A percentile compares a stretch with the other conserved stretches of the same genome.
Evolutionary conservation across 2,329 filamentous ascomycete species (phyloP).

Genomic region (Pyricularia pennisetigena): DNA sequence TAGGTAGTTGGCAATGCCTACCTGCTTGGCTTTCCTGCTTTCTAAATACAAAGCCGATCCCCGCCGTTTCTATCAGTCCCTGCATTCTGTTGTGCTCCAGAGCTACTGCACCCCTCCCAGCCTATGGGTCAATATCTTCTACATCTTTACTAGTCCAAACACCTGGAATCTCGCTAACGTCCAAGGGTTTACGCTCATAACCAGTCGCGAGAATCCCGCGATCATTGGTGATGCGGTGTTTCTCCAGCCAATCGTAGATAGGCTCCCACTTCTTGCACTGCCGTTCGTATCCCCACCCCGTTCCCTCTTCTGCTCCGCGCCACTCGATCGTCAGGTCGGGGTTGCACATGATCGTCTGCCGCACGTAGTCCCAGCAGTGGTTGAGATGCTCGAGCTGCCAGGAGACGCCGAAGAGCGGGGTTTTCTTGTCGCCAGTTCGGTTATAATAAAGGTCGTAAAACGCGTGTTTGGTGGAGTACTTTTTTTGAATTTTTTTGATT

Average conservation of each 20-base stretch:
- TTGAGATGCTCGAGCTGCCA: conserved; percentile 20
- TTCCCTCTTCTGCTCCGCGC: conserved; percentile 21
- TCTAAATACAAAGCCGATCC: too few relatives aligned
- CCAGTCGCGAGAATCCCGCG: neutral
- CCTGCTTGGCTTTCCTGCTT: too few relatives aligned
- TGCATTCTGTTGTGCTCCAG: too few relatives aligned
- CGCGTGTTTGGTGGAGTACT: conserved; percentile 22
- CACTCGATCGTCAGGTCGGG: conserved; percentile 25
- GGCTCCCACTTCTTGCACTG: neutral
- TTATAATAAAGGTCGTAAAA: conserved; percentile 18
- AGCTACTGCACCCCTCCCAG: too few relatives aligned
- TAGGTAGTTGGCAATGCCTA: too few relatives aligned
- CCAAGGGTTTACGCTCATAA: neutral
- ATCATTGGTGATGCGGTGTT: neutral
- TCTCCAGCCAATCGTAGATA: neutral
- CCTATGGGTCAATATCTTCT: too few relatives aligned
- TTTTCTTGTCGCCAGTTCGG: conserved; percentile 11
- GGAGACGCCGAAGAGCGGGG: conserved; percentile 15
- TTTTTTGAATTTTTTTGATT: neutral
- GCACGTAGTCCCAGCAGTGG: conserved; percentile 31
- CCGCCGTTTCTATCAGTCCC: too few relatives aligned
- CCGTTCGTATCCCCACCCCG: neutral
- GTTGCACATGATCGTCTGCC: conserved; percentile 28
- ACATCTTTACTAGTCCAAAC: neutral
- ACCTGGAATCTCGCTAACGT: neutral